Evolutionary conservation across 2,329 filamentous ascomycete genomes (phyloP), one percentile per base, ranked within the genome.

Genomic region (Penicillium digitatum): DNA sequence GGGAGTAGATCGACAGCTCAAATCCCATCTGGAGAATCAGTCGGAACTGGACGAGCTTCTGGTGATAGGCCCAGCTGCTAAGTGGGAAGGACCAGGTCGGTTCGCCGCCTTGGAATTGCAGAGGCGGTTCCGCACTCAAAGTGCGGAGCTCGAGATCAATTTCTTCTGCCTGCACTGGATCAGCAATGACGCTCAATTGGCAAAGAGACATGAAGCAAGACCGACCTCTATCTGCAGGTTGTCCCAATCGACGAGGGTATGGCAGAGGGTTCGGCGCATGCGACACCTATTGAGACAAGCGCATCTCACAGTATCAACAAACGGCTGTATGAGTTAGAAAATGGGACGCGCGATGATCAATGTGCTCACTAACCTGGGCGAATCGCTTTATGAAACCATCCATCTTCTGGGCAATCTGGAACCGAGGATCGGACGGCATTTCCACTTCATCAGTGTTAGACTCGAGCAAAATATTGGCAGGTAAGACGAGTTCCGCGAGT

Each of bases 1-100:
- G 81, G 50, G 93, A 86, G 72, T 97, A 97, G 10, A 96, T 83
- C 40, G 93, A 87, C 12, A 96, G 85, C 73, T 99, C 94, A 71
- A 99, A 97, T 12, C 95, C 94, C 31, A 96, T 84, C 68, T 96
- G 89, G 16, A 96, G 81, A 43, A 95, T 87, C 79, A 86, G 88
- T 69, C 93, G 87, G 81, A 96, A 90, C 66, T 93, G 84, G 29
- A 83, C 84, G n/a, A 96, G 80, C 72, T 96, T 97, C 73, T 95
- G 89, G 56, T 92, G 82, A 65, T 93, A 95, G 0, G 87, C 84
- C 94, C 94, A 99, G 3, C 88, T 91, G 1, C 89, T 90, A 0
- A 97, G 79, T 0, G 90, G 86, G 49, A 89, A 87, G 0, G 86
- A 81, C 67, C 83, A 87, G 0, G 83, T 80, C 38, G 81, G 76